phyloP scores from a whole-genome alignment of 495 filamentous ascomycete species.

The Daldinia loculata region DNA sequence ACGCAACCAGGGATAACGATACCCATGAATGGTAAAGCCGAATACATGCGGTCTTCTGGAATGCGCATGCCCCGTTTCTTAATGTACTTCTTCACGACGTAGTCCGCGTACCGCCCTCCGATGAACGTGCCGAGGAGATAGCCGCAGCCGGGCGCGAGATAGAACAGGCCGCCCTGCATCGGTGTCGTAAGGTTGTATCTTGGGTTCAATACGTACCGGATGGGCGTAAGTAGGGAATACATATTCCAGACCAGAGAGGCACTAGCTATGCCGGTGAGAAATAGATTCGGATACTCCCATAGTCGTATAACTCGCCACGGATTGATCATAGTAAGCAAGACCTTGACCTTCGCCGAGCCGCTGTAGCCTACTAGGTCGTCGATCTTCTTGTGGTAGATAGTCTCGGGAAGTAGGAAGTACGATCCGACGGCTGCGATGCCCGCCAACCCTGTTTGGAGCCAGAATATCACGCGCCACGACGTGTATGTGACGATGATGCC shows the following conservation, averaged over 20 bases:
- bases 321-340: slow-evolving; percentile 68
- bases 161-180: slow-evolving; percentile 74
- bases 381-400: slow-evolving; percentile 66
- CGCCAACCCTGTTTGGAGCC: slow-evolving; percentile 72
- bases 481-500: slow-evolving; percentile 75
- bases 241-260: slow-evolving; percentile 75
- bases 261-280: slow-evolving; percentile 67
- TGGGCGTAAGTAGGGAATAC: slow-evolving; percentile 76
- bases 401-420: slow-evolving; percentile 74
- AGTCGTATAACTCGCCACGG: slow-evolving; percentile 67
- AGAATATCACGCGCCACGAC: slow-evolving; percentile 76
- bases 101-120: slow-evolving; percentile 76
- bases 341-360: slow-evolving; percentile 55
- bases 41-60: slow-evolving; percentile 73
- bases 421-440: slow-evolving; percentile 65
- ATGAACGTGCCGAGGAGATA: slow-evolving; percentile 75
- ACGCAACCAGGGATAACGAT: slow-evolving; percentile 70
- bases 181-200: slow-evolving; percentile 73
- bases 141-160: slow-evolving; percentile 75
- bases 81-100: slow-evolving; percentile 70
- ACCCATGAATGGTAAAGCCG: slow-evolving; percentile 67
- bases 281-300: slow-evolving; percentile 72
- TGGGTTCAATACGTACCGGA: slow-evolving; percentile 77
- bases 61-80: slow-evolving; percentile 66
- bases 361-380: slow-evolving; percentile 63